Base-by-base conservation (phyloP, 2,329 filamentous ascomycete genomes). In the Dactylonectria estremocensis region DNA sequence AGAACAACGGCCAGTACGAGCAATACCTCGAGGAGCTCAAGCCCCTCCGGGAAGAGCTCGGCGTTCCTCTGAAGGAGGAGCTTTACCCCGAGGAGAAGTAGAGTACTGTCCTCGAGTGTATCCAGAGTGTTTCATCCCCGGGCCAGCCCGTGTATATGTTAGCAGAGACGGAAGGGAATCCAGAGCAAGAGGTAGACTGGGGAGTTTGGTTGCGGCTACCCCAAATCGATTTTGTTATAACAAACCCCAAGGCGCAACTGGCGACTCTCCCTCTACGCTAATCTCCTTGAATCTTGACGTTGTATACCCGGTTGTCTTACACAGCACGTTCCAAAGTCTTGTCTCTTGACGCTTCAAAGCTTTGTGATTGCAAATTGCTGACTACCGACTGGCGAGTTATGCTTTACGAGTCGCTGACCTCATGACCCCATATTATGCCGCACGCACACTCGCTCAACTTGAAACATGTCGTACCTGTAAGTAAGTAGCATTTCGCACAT, bases 1-100 rank as follows among this genome's bases (percentile, higher is more conserved):
- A 99, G 90, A 99, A 97, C 91, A 92, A 94, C 85, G 90, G 90
- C 80, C 96, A 99, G 88, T 99, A 99, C 87, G 90, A 98, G 80
- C 92, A 97, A 87, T 98, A 97, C 86, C 91, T 99, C 69, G 89
- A 93, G 80, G 94, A 97, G 87, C 94, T 99, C 76, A 94, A 97
- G 88, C 88, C 92, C 73, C 88, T 98, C 79, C 92, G 95, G 79
- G 94, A 97, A 88, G 95, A 98, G 87, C 91, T 98, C 72, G 95
- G 95, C 77, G 90, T 98, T 78, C 87, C 90, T 74, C 89, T 98
- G 77, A 97, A 96, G 89, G 95, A 98, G 89, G 91, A 94, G 79
- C 88, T 98, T 83, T 98, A 95, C 86, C 95, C 95, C 67, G 88
- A 91, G 81, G 81, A 82, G 78, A 80, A 86, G 79, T 81, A 82